phyloP scores from a whole-genome alignment of 176 grass and related monocot genomes.

The Neostapfia colusana region DNA sequence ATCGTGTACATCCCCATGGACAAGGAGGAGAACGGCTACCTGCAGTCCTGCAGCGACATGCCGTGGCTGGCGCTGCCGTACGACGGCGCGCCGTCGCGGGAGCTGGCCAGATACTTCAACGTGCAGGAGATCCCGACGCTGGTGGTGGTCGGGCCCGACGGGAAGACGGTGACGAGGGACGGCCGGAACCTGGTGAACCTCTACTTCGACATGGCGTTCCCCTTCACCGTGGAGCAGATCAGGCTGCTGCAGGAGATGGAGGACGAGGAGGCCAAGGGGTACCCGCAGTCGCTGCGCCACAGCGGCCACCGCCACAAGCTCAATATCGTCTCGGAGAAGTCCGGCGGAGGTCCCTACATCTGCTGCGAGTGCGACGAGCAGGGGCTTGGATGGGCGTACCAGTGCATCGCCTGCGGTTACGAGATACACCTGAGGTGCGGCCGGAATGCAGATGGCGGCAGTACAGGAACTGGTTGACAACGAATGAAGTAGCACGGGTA shows the following conservation, averaged over 20 bases:
- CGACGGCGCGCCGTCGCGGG: slow-evolving; percentile 39
- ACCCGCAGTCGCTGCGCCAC: slow-evolving; percentile 49
- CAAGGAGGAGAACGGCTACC: slow-evolving; percentile 59
- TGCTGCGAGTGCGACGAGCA: slow-evolving; percentile 75
- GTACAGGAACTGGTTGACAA: not conserved
- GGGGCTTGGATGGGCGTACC: slow-evolving; percentile 72
- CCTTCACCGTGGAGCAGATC: slow-evolving; percentile 55
- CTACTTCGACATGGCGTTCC: slow-evolving; percentile 72
- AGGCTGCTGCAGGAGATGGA: slow-evolving; percentile 49
- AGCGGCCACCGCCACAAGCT: slow-evolving; percentile 52
- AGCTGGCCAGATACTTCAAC: slow-evolving; percentile 63
- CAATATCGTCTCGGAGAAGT: slow-evolving; percentile 53
- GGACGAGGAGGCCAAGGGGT: slow-evolving; percentile 61
- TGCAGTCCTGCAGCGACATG: slow-evolving; percentile 47
- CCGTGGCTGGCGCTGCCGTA: slow-evolving; percentile 70
- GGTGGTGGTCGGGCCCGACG: slow-evolving; percentile 65
- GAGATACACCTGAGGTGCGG: slow-evolving; percentile 72
- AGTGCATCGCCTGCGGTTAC: slow-evolving; percentile 68
- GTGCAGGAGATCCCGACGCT: slow-evolving; percentile 62
- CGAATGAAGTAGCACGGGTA: not conserved
- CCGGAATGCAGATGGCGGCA: not conserved
- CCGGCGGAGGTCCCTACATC: slow-evolving; percentile 60
- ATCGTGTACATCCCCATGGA: slow-evolving; percentile 69
- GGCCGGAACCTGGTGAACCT: slow-evolving; percentile 71
- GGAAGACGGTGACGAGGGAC: slow-evolving; percentile 70